Conservation (phyloP, 2,329 filamentous ascomycete genomes). For the Metarhizium rileyi region DNA sequence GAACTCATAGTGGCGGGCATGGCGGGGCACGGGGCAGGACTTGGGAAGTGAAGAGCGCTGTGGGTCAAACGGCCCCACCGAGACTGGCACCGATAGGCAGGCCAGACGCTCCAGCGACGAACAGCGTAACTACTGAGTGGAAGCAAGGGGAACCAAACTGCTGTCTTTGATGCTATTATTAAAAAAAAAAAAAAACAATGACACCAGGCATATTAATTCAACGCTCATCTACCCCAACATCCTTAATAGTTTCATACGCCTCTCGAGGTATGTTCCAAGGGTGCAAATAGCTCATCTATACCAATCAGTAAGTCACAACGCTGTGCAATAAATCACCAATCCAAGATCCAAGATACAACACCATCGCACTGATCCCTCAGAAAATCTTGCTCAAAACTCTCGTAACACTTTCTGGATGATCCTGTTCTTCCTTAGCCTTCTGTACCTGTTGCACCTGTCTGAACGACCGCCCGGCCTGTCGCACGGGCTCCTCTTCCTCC, state of each 20-base stretch:
- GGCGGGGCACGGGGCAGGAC: neutral
- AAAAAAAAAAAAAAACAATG: no score
- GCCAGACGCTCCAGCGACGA: no score
- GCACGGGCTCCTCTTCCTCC: constrained; percentile 13
- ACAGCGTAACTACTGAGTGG: no score
- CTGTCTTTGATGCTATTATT: neutral
- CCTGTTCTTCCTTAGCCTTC: constrained; percentile 33
- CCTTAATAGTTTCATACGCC: neutral
- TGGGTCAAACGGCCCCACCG: no score
- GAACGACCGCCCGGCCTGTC: constrained; percentile 39
- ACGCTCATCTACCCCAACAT: neutral
- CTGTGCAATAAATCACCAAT: constrained; percentile 1
- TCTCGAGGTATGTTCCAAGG: neutral
- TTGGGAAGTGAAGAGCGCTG: neutral
- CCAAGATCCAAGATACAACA: neutral
- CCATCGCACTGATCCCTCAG: constrained; percentile 19
- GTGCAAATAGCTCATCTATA: neutral
- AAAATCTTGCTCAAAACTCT: constrained; percentile 58
- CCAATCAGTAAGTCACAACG: neutral
- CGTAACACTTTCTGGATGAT: constrained; percentile 47
- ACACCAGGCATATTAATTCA: neutral
- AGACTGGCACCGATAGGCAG: no score
- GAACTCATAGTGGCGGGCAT: no score
- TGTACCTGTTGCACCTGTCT: constrained; percentile 53
- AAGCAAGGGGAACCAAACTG: no score